Base-by-base conservation (phyloP, 2,329 filamentous ascomycete genomes). In the Phialophora chinensis region DNA sequence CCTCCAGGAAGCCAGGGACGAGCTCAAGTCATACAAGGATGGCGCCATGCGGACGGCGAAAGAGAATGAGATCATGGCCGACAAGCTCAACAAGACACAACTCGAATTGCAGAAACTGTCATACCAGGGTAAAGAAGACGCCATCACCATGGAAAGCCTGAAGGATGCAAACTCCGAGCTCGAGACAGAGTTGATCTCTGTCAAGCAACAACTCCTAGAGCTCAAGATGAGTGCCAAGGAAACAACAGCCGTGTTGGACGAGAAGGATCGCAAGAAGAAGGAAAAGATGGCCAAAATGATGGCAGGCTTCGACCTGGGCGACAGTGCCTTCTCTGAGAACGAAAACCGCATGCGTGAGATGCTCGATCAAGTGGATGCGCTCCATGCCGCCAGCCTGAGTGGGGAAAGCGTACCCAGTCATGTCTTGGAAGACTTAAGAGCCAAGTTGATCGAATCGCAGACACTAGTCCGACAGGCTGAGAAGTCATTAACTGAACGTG, bases 251-350 rank as follows among this genome's bases (percentile, higher is more conserved):
- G 90, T 92, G 17, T 82, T 96, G 23, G 94, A 98, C 73, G 95
- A 98, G 80, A 99, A 99, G 85, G 96, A 98, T 81, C 94, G 93
- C 84, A 93, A 93, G 82, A 99, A 99, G 85, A 92, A 93, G 0
- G 95, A 99, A 82, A 95, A 96, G 81, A 99, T 99, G 95, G 95
- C 95, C 52, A 91, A 97, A 85, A 99, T 99, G 95, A 97, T 99
- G 94, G 95, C 95, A 66, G 93, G 94, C 3, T 98, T 99, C 74
- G 94, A 99, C 75, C 87, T 99, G 38, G 94, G 93, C 53, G 90
- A 91, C 57, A 93, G 97, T 65, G 89, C 96, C 35, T 96, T 98
- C 78, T 97, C 93, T 72, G 91, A 95, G 66, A 97, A 97, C 73
- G 95, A 99, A 79, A 87, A 90, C 70, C 89, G 88, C 59, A 91